Base-by-base conservation (phyloP, 2,329 filamentous ascomycete genomes). In the Curvularia spicifera region DNA sequence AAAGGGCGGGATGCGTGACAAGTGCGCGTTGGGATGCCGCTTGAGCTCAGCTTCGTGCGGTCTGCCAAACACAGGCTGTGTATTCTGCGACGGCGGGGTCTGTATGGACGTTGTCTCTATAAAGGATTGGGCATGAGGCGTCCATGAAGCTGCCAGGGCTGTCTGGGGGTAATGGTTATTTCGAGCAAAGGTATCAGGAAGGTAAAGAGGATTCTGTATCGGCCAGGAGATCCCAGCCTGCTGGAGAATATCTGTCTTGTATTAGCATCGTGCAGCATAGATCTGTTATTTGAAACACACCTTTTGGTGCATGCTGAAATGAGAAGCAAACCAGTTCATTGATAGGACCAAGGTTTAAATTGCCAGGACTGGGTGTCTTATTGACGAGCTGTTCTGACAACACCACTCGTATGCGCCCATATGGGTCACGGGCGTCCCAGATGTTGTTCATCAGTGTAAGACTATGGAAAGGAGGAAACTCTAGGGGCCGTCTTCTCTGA, bases 291-390 rank as follows among this genome's bases (percentile, higher is more conserved):
- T 15, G 5, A 15, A 18, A 77, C 82, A 65, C 79, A 94, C 91
- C 84, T 53, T 90, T 78, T 0, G 92, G 91, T 33, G 90, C 92
- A 79, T 95, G 91, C 70, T 95, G 91, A 68, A 96, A 96, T 0
- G 91, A 89, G 75, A 96, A 95, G 13, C 85, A 85, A 24, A 93
- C 85, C 44, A 92, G 77, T 68, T 93, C 91, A 70, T 89, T 90
- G 61, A 90, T 80, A 40, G 87, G 81, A 67, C 91, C 87, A 63
- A 90, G 86, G 8, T 70, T 64, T 1, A 66, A 24, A 7, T 68
- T 65, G 5, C 69, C 68, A 29, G 65, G 61, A 35, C 59, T 56
- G 22, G 37, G 43, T 2, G 58, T 55, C 39, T 66, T 71, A 39
- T 68, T 63, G 57, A 92, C 87, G 0, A 90, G 88, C 71, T 94